Evolutionary conservation across 768 basidiomycete species (phyloP).

Genomic region (Russula lepida): DNA sequence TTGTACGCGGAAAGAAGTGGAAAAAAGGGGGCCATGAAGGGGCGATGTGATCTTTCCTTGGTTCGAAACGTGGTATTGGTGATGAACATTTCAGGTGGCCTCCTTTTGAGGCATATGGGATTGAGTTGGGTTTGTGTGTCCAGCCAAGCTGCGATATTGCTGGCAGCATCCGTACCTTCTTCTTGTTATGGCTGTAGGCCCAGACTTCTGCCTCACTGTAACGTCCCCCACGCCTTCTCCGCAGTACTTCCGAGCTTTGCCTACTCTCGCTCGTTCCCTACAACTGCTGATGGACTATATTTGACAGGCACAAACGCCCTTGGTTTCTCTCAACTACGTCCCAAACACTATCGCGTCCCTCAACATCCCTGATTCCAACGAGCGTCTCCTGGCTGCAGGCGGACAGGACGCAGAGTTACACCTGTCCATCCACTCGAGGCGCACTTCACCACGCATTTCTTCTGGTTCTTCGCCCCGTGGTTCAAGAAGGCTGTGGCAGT

Average conservation of each 20-base stretch:
- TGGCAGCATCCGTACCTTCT: background rate
- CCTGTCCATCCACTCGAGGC: conserved; percentile 41
- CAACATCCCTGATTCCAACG: conserved; percentile 40
- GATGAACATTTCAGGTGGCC: too few relatives aligned
- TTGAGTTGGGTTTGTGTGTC: background rate
- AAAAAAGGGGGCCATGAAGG: background rate
- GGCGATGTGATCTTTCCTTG: background rate
- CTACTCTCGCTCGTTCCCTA: background rate
- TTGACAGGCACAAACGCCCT: conserved; percentile 31
- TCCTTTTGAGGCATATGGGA: background rate
- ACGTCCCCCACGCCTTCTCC: background rate
- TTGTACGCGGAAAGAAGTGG: background rate
- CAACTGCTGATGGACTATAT: background rate
- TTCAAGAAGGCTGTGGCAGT: conserved; percentile 40
- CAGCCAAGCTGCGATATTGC: background rate
- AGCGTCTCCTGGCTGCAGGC: conserved; percentile 64
- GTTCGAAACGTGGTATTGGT: background rate
- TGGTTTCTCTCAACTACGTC: conserved; percentile 48
- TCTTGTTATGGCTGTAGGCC: background rate
- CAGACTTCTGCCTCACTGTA: background rate
- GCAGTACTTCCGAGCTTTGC: background rate
- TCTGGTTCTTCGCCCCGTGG: conserved; percentile 5
- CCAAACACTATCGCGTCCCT: conserved; percentile 60
- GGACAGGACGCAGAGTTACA: conserved; percentile 68
- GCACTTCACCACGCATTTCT: conserved; percentile 9